Conservation (phyloP, 2,329 filamentous ascomycete genomes). For the Apiospora malaysiana region DNA sequence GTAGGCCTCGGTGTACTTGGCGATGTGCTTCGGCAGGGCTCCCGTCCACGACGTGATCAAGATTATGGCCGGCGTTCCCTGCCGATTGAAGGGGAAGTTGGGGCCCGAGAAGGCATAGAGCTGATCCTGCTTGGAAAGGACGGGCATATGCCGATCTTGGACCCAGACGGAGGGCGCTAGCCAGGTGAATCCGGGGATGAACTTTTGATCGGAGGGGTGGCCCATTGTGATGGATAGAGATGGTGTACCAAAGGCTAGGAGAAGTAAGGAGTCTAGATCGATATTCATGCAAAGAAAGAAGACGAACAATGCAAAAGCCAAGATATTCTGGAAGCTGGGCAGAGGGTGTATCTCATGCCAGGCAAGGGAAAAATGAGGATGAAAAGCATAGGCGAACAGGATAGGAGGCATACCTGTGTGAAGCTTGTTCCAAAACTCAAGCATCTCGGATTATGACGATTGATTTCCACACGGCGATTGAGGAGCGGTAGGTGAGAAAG, state of each 20-base stretch:
- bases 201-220: conserved; percentile 35
- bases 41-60: conserved; percentile 55
- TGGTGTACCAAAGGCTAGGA: not conserved
- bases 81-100: not conserved
- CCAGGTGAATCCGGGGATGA: conserved; percentile 41
- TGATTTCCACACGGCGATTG: not conserved
- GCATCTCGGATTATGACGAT: not conserved
- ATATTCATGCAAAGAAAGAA: not conserved
- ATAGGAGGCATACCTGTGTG: not conserved
- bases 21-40: conserved; percentile 47
- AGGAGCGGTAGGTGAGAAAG: not conserved
- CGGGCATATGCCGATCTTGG: conserved; percentile 3
- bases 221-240: not conserved
- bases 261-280: not conserved
- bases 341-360: not conserved
- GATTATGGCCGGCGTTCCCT: conserved; percentile 37
- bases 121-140: not conserved
- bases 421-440: not conserved
- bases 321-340: not conserved
- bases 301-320: not conserved
- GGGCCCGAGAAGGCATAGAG: not conserved
- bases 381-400: not conserved
- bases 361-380: not conserved
- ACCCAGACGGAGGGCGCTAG: conserved; percentile 45
- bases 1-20: conserved; percentile 55